Evolutionary conservation across 2,329 filamentous ascomycete species (phyloP).

Genomic region (Alternaria postmessia): DNA sequence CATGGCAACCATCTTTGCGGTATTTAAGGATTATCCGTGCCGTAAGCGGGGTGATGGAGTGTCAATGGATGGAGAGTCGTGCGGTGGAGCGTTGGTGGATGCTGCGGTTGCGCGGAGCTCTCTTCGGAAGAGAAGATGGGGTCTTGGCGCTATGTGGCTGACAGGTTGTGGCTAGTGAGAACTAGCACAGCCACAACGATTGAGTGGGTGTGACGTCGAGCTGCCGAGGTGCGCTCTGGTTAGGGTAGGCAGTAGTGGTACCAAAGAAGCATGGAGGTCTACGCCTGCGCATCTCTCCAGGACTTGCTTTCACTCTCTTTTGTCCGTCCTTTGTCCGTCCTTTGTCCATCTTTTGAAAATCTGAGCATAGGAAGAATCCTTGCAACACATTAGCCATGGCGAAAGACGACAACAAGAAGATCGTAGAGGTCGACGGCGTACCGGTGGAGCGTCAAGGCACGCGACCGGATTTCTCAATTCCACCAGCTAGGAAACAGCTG

Average conservation of each 20-base stretch:
- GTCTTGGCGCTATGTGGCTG: conserved; percentile 23
- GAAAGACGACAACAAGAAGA: conserved; percentile 43
- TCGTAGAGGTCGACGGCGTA: conserved; percentile 47
- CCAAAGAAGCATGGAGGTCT: conserved; percentile 1
- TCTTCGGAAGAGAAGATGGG: conserved; percentile 25
- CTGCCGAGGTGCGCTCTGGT: conserved; percentile 1
- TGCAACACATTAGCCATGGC: conserved; percentile 39
- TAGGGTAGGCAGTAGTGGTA: conserved; percentile 8
- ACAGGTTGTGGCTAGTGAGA: background rate
- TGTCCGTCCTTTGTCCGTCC: background rate
- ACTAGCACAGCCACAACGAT: background rate
- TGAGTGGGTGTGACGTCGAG: conserved; percentile 15
- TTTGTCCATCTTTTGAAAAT: background rate
- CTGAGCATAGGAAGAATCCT: background rate
- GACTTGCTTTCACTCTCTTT: background rate
- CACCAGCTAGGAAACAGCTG: conserved; percentile 60
- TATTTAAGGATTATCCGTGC: conserved; percentile 26
- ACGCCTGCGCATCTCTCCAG: background rate
- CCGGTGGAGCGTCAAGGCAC: conserved; percentile 54
- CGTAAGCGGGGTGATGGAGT: conserved; percentile 27
- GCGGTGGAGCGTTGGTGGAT: conserved; percentile 17
- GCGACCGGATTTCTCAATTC: conserved; percentile 58
- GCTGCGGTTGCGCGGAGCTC: conserved; percentile 30
- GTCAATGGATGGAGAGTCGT: conserved; percentile 43
- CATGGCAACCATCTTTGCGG: conserved; percentile 60